Evolutionary conservation across 2,329 filamentous ascomycete genomes (phyloP).

Genomic region (Nothophaeocryptopus gaeumannii): DNA sequence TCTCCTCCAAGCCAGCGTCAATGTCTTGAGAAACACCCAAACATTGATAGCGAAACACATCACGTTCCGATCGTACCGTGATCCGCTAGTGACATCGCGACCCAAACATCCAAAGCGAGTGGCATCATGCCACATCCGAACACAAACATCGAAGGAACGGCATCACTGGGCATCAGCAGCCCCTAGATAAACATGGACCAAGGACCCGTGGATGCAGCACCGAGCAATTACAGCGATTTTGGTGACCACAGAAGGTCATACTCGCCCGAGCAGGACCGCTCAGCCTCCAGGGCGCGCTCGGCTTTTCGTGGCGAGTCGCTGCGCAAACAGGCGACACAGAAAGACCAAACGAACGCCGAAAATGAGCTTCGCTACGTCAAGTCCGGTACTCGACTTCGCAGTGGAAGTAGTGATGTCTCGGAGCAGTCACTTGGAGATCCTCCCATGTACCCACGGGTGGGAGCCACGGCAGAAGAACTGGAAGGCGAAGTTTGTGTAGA

Average conservation of each 20-base stretch:
- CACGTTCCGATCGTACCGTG: no score
- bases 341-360: conserved; percentile 5
- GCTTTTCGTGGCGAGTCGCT: conserved; percentile 10
- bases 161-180: neutral
- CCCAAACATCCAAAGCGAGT: neutral
- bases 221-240: conserved; percentile 26
- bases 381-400: conserved; percentile 5
- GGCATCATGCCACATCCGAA: neutral
- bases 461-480: conserved; percentile 29
- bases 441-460: conserved; percentile 28
- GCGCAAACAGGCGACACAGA: conserved; percentile 1
- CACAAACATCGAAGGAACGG: neutral
- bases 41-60: neutral
- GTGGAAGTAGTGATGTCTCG: conserved; percentile 15
- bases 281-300: conserved; percentile 4
- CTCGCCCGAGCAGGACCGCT: conserved; percentile 19
- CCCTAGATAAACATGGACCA: conserved; percentile 26
- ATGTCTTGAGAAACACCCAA: neutral
- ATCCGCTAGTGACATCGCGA: neutral
- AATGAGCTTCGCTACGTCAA: conserved; percentile 3
- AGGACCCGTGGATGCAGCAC: conserved; percentile 32
- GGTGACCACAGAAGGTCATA: conserved; percentile 17
- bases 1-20: neutral
- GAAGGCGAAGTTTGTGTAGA: conserved; percentile 22
- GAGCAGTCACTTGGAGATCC: conserved; percentile 19